A percentile compares a stretch with the other conserved stretches of the same genome.
These are phyloP conservation scores for Petunia hybrid DNA, from an alignment of 305 asterid genomes.

Conservation along the genomic window DNA sequence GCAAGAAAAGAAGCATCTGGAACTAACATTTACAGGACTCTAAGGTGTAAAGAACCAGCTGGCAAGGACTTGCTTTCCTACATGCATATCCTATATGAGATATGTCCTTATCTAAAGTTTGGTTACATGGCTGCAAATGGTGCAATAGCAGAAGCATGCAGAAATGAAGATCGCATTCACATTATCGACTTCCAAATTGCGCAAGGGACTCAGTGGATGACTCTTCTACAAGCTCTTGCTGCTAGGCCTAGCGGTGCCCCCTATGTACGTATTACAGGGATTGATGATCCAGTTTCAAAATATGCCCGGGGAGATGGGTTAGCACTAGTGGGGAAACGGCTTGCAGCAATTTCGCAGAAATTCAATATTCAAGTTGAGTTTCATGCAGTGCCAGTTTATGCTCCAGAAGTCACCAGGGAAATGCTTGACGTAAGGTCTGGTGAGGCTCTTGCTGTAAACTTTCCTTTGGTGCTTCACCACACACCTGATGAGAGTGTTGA, in stretches of 20 bases:
- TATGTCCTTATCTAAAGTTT: slow-evolving; percentile 81
- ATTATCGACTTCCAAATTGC: slow-evolving; percentile 81
- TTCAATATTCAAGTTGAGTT: slow-evolving; percentile 73
- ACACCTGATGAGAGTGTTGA: slow-evolving; percentile 85
- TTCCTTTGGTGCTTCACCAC: slow-evolving; percentile 81
- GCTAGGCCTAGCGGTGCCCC: slow-evolving; percentile 89
- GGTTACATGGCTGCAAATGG: slow-evolving; percentile 94
- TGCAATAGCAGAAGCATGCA: slow-evolving; percentile 85
- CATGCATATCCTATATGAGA: slow-evolving; percentile 80
- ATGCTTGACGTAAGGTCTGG: slow-evolving; percentile 71
- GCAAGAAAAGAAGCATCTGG: slow-evolving; percentile 84
- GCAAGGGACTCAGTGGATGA: slow-evolving; percentile 91
- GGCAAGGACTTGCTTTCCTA: slow-evolving; percentile 71
- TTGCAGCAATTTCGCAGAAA: slow-evolving; percentile 64
- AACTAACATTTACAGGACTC: slow-evolving; percentile 69
- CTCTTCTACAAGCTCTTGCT: slow-evolving; percentile 86
- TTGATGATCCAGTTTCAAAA: slow-evolving; percentile 77
- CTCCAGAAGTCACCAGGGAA: slow-evolving; percentile 59
- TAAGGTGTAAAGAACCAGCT: slow-evolving; percentile 70
- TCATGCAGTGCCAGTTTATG: slow-evolving; percentile 65
- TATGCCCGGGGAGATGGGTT: slow-evolving; percentile 79
- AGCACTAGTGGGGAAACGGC: slow-evolving; percentile 50
- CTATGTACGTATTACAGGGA: slow-evolving; percentile 80
- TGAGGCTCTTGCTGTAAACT: slow-evolving; percentile 79
- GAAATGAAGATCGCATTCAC: slow-evolving; percentile 75